phyloP scores from a whole-genome alignment of 495 filamentous ascomycete genomes.

The Sporormia fimetaria region DNA sequence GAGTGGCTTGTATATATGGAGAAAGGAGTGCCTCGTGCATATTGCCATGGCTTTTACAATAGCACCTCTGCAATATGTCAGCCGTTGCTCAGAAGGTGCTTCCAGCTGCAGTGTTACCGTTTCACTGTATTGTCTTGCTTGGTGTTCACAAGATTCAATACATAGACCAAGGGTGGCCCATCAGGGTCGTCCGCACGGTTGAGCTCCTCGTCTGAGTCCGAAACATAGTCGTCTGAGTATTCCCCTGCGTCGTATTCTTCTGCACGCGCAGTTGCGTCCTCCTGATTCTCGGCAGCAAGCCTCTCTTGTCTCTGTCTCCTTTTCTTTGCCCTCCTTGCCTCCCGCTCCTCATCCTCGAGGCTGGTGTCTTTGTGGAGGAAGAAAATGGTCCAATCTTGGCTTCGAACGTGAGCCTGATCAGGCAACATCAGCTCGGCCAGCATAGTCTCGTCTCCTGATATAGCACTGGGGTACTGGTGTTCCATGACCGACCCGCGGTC shows the following conservation, averaged over 20 bases:
- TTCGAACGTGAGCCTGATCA: conserved; percentile 88
- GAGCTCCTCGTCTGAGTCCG: conserved; percentile 49
- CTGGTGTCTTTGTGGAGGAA: conserved; percentile 92
- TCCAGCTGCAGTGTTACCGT: conserved; percentile 38
- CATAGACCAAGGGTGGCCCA: conserved; percentile 91
- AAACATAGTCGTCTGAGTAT: conserved; percentile 36
- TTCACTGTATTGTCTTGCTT: conserved; percentile 89
- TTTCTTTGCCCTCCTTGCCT: conserved; percentile 42
- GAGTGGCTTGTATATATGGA: conserved; percentile 98
- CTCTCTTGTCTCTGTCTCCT: conserved; percentile 34
- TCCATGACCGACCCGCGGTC: conserved; percentile 96
- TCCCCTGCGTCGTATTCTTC: conserved; percentile 41
- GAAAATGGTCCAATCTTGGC: conserved; percentile 98
- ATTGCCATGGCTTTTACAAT: conserved; percentile 99
- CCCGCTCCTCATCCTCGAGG: conserved; percentile 55
- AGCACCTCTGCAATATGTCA: conserved; percentile 55
- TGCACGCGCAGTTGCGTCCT: conserved; percentile 9
- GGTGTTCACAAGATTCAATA: conserved; percentile 94
- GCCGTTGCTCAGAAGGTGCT: conserved; percentile 1
- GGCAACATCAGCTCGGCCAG: conserved; percentile 97
- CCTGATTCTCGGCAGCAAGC: conserved; percentile 19
- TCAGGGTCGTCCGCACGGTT: conserved; percentile 48
- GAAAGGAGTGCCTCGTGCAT: conserved; percentile 93
- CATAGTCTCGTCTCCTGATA: conserved; percentile 97
- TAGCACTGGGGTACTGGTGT: conserved; percentile 86